Conservation (phyloP, 768 basidiomycete species). For the Sarcomyxa edulis region DNA sequence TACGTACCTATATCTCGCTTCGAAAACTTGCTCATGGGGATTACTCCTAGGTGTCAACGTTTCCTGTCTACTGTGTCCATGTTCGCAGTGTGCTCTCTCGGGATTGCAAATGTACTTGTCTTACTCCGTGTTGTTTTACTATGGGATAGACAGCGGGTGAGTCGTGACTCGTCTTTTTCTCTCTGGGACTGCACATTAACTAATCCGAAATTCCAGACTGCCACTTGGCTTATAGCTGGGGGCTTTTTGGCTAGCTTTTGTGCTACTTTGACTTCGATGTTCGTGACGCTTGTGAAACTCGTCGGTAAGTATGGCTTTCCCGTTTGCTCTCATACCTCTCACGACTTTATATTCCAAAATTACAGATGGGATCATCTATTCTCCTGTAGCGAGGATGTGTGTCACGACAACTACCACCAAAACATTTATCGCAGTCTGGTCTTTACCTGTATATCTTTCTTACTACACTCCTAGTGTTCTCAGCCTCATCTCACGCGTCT, state of each 20-base stretch:
- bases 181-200: not conserved
- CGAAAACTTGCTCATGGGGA: not conserved
- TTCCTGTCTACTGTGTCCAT: constrained; percentile 17
- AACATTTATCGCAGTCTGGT: constrained; percentile 21
- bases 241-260: constrained; percentile 22
- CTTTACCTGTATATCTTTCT: constrained; percentile 22
- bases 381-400: constrained; percentile 18
- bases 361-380: constrained; percentile 20
- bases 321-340: not conserved
- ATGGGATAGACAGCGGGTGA: constrained; percentile 26
- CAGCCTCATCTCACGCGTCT: not conserved
- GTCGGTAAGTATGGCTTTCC: constrained; percentile 15
- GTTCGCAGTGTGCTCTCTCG: constrained; percentile 20
- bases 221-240: constrained; percentile 8
- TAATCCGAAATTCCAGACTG: not conserved
- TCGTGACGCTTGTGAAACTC: constrained; percentile 15
- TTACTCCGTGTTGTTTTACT: constrained; percentile 27
- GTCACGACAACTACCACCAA: constrained; percentile 13
- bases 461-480: not conserved
- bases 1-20: not conserved
- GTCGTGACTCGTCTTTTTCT: constrained; percentile 2
- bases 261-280: constrained; percentile 16
- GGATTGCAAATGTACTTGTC: constrained; percentile 24
- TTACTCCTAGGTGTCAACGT: constrained; percentile 19
- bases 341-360: not conserved